Base-by-base conservation (phyloP, 2,329 filamentous ascomycete species). In the Cladosporium sp. region DNA sequence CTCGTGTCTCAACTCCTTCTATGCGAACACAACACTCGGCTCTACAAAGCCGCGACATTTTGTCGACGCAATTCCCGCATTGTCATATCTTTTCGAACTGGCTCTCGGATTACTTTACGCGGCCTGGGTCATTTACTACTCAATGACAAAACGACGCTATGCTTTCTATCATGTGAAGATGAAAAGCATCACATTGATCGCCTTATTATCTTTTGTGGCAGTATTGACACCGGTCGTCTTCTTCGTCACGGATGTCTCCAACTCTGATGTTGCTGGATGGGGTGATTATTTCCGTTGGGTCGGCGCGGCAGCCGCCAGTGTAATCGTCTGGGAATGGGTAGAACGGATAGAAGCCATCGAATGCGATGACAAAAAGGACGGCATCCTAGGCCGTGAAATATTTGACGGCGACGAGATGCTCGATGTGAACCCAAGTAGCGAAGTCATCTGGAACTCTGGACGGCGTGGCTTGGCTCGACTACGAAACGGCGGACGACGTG, bases 241-340 rank as follows among this genome's bases (percentile, higher is more conserved):
- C 77, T 97, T 97, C 77, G 91, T 97, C 66, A 83, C 96, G 71
- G 93, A 97, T 75, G 93, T 97, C 59, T 90, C 90, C 10, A 90
- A 94, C 73, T 90, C 92, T 30, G 88, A 92, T 68, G 90, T 97
- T 68, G 92, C 92, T 47, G 92, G 91, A 10, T 97, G 93, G 93
- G 93, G 93, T 75, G 93, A 96, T 74, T 97, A 97, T 75, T 93
- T 97, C 55, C 85, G 93, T 73, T 97, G 93, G 93, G 93, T 97
- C n/a, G 93, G 93, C 58, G 93, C 93, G 1, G 93, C 93, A 0
- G 93, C 93, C 1, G 93, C 93, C 32, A 96, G 92, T 79, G 93
- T 97, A n/a, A 92, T 97, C 26, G 93, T 97, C 2, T 97, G 93
- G 93, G 93, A 97, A 78, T 97, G 93, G 93, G 93, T 97, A 3